Conservation (phyloP, 2,329 filamentous ascomycete genomes). For the Pseudogymnoascus destructans region DNA sequence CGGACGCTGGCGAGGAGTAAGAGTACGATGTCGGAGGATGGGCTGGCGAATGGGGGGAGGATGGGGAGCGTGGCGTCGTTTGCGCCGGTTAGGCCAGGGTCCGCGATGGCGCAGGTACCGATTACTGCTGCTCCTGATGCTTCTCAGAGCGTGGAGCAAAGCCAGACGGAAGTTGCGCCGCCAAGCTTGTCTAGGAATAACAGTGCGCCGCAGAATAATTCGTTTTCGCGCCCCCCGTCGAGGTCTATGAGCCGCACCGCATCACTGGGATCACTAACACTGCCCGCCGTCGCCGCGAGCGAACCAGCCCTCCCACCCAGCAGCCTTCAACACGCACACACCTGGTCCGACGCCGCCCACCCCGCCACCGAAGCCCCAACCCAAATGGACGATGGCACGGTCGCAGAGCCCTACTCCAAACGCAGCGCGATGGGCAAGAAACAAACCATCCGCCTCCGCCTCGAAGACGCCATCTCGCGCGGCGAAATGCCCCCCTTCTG, state of each 20-base stretch:
- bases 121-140: neutral
- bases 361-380: conserved; percentile 29
- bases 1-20: conserved; percentile 14
- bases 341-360: conserved; percentile 34
- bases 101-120: conserved; percentile 12
- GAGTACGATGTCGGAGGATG: conserved; percentile 23
- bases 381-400: neutral
- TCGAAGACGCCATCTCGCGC: conserved; percentile 53
- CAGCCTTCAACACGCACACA: conserved; percentile 30
- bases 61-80: neutral
- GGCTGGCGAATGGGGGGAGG: conserved; percentile 12
- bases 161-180: neutral
- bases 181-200: neutral
- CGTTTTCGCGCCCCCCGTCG: conserved; percentile 34
- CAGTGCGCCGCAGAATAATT: conserved; percentile 11
- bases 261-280: conserved; percentile 23
- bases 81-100: neutral
- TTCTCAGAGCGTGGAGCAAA: neutral
- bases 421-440: conserved; percentile 20
- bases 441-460: conserved; percentile 34
- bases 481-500: conserved; percentile 84
- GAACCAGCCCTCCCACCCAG: conserved; percentile 35
- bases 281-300: conserved; percentile 33
- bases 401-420: conserved; percentile 11
- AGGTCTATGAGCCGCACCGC: conserved; percentile 22